phyloP scores from a whole-genome alignment of 1,139 yeast species.

The Scheffersomyces cryptocercus region DNA sequence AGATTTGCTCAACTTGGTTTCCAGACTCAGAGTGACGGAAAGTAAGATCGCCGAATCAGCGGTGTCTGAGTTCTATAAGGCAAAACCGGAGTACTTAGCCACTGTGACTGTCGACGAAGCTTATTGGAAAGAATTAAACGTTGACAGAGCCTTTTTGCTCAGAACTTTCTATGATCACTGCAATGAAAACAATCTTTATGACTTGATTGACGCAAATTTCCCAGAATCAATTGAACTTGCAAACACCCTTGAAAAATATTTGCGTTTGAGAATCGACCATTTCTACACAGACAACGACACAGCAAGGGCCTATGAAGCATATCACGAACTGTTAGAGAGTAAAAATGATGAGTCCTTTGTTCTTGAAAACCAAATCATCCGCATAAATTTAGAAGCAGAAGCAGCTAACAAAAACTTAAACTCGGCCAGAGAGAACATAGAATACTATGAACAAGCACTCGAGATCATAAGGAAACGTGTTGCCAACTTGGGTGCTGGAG shows the following conservation, averaged over 20 bases:
- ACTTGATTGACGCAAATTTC: slow-evolving; percentile 67
- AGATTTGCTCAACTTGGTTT: slow-evolving; percentile 71
- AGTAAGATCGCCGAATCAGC: slow-evolving; percentile 69
- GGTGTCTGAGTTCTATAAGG: slow-evolving; percentile 60
- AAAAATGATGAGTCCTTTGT: slow-evolving; percentile 14
- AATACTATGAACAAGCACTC: slow-evolving; percentile 14
- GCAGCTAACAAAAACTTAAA: slow-evolving; percentile 9
- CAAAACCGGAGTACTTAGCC: slow-evolving; percentile 61
- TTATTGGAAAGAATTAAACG: slow-evolving; percentile 70
- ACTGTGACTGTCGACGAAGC: slow-evolving; percentile 57
- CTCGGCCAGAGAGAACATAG: slow-evolving; percentile 8
- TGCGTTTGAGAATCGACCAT: slow-evolving; percentile 44
- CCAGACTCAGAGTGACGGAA: slow-evolving; percentile 65
- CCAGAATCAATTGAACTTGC: slow-evolving; percentile 84
- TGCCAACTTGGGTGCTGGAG: slow-evolving; percentile 9
- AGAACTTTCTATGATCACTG: slow-evolving; percentile 70
- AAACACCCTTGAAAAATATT: slow-evolving; percentile 52
- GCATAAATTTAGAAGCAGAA: slow-evolving; percentile 15
- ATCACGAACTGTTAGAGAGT: slow-evolving; percentile 12
- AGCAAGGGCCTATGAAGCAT: slow-evolving; percentile 11
- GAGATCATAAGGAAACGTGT: slow-evolving; percentile 10
- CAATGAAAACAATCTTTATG: slow-evolving; percentile 48
- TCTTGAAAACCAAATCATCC: slow-evolving; percentile 12
- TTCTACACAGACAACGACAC: slow-evolving; percentile 31
- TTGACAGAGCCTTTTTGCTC: slow-evolving; percentile 74